Evolutionary conservation across 208 protist species (phyloP).

Genomic region (Leptomonas seymouri): DNA sequence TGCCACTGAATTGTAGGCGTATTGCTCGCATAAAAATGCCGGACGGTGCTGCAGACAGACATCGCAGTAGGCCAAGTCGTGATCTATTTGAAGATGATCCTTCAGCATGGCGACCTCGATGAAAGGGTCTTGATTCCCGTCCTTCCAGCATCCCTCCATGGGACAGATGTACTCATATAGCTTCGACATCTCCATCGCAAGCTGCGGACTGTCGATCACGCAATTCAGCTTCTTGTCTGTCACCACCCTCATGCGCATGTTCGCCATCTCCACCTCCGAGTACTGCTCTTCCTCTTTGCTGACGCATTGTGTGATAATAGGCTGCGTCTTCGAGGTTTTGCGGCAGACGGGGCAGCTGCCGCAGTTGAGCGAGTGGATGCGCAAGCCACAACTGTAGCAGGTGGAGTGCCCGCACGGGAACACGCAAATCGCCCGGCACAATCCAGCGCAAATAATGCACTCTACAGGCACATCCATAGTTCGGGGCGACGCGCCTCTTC

Average conservation of each 20-base stretch:
- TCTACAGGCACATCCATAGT: slow-evolving; percentile 44
- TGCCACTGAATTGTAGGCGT: slow-evolving; percentile 52
- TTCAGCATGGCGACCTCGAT: slow-evolving; percentile 51
- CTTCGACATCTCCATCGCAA: slow-evolving; percentile 68
- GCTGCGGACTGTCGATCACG: slow-evolving; percentile 47
- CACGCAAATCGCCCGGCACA: slow-evolving; percentile 68
- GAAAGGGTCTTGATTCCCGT: slow-evolving; percentile 81
- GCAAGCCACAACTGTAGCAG: slow-evolving; percentile 86
- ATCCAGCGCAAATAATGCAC: slow-evolving; percentile 83
- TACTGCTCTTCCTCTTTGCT: slow-evolving; percentile 60
- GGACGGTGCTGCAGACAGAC: slow-evolving; percentile 74
- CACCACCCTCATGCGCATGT: slow-evolving; percentile 33
- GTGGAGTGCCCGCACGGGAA: slow-evolving; percentile 83
- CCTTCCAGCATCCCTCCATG: slow-evolving; percentile 60
- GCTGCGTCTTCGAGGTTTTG: slow-evolving; percentile 27
- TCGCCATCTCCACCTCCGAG: slow-evolving; percentile 50
- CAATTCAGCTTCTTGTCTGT: slow-evolving; percentile 54
- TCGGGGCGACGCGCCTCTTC: slow-evolving; percentile 3
- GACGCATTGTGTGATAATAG: slow-evolving; percentile 60
- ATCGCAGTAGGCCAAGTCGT: slow-evolving; percentile 71
- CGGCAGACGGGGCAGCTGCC: slow-evolving; percentile 82
- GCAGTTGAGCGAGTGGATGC: slow-evolving; percentile 65
- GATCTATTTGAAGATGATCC: slow-evolving; percentile 72
- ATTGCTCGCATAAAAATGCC: slow-evolving; percentile 87
- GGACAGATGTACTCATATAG: slow-evolving; percentile 81